Conservation (phyloP, 164 flowering plant genomes). For the Stephania japonica region DNA sequence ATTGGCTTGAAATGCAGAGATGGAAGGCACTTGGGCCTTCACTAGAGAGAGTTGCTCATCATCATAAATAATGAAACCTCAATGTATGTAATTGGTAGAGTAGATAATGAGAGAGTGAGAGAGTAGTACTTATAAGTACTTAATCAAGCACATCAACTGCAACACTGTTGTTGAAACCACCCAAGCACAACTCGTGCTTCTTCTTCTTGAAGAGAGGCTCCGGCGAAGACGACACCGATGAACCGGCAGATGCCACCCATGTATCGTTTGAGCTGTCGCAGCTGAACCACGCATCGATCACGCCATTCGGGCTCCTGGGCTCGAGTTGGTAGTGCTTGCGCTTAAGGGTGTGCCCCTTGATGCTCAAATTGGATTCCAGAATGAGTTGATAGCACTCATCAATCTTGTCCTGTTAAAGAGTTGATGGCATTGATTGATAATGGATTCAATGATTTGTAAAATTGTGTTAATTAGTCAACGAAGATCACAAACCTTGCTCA, state of each 20-base stretch:
- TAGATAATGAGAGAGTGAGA: slow-evolving; percentile 13
- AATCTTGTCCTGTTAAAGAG: slow-evolving; percentile 43
- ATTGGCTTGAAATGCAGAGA: slow-evolving; percentile 30
- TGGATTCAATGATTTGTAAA: neutral
- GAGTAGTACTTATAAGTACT: slow-evolving; percentile 6
- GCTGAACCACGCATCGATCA: slow-evolving; percentile 60
- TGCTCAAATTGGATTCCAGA: slow-evolving; percentile 23
- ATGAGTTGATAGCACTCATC: slow-evolving; percentile 56
- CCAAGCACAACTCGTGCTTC: slow-evolving; percentile 19
- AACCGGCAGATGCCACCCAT: slow-evolving; percentile 26
- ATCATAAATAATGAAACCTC: slow-evolving; percentile 1
- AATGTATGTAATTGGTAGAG: neutral
- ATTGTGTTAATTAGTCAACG: neutral
- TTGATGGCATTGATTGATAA: neutral
- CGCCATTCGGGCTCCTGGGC: slow-evolving; percentile 61
- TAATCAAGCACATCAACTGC: slow-evolving; percentile 21
- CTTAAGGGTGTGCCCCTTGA: slow-evolving; percentile 26
- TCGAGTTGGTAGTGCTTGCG: slow-evolving; percentile 17
- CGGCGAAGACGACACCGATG: slow-evolving; percentile 45
- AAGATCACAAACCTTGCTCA: slow-evolving; percentile 46
- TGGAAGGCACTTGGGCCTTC: slow-evolving; percentile 40
- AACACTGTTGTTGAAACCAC: slow-evolving; percentile 30
- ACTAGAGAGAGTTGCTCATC: slow-evolving; percentile 1
- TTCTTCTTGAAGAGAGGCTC: slow-evolving; percentile 46
- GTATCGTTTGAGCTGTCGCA: slow-evolving; percentile 63